phyloP scores from a whole-genome alignment of 306 rosid species.

The Cucumis cinereus region DNA sequence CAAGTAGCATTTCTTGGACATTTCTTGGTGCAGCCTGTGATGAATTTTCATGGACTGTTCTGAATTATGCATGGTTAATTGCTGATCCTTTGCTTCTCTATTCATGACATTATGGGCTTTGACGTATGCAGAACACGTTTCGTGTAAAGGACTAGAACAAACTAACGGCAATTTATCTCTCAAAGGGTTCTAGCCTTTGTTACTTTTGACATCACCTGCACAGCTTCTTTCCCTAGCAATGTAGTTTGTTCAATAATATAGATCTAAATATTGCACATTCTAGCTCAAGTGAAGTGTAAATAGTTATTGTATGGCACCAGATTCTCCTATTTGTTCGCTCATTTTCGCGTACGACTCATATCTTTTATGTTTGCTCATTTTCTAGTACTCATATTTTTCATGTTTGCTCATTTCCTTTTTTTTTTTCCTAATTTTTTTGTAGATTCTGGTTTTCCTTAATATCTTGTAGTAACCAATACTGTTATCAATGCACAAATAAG shows the following conservation, averaged over 20 bases:
- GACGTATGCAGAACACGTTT: neutral
- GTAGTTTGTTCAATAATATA: neutral
- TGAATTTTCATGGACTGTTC: slow-evolving; percentile 23
- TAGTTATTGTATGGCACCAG: neutral
- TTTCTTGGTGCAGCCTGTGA: slow-evolving; percentile 40
- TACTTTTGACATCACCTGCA: neutral
- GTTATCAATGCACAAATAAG: neutral
- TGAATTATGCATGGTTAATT: slow-evolving; percentile 20
- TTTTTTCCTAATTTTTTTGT: neutral
- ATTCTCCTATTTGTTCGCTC: neutral
- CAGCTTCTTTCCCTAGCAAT: neutral
- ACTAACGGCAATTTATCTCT: neutral
- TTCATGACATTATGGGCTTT: neutral
- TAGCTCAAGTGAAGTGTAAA: neutral
- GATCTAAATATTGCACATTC: neutral
- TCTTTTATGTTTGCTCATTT: too few species aligned
- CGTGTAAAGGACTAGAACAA: neutral
- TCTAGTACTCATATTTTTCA: neutral
- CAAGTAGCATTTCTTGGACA: slow-evolving; percentile 21
- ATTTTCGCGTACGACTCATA: neutral
- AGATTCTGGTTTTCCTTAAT: neutral
- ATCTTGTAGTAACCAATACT: neutral
- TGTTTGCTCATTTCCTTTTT: neutral
- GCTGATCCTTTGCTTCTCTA: slow-evolving; percentile 32
- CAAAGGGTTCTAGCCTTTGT: neutral